Conservation (phyloP, 2,329 filamentous ascomycete species). For the Fusarium verrucosum region DNA sequence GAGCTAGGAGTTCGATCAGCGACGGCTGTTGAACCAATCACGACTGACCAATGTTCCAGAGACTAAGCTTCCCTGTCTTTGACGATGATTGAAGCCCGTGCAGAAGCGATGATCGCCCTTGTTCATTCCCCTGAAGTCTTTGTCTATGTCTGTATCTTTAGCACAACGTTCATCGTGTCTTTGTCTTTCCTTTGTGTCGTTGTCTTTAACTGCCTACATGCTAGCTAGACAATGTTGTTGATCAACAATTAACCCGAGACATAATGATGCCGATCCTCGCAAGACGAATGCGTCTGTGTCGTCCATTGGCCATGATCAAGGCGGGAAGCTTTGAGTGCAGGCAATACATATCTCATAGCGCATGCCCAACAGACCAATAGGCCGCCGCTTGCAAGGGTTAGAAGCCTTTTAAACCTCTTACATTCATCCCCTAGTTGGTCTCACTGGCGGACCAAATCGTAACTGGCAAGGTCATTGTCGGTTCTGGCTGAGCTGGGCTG, state of each 20-base stretch:
- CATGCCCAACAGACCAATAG: constrained; percentile 20
- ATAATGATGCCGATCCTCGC: neutral
- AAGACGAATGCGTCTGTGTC: constrained; percentile 12
- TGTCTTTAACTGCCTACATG: too few relatives aligned
- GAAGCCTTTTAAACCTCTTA: constrained; percentile 25
- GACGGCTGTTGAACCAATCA: constrained; percentile 21
- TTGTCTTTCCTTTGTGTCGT: constrained; percentile 5
- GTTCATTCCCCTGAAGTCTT: constrained; percentile 26
- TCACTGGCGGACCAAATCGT: constrained; percentile 23
- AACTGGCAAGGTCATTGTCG: constrained; percentile 16
- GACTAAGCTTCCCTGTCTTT: constrained; percentile 17
- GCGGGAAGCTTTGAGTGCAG: constrained; percentile 18
- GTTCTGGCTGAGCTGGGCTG: constrained; percentile 19
- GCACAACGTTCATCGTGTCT: constrained; percentile 10
- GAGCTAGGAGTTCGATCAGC: constrained; percentile 10
- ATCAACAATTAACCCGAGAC: neutral
- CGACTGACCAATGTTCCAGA: neutral
- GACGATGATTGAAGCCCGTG: neutral
- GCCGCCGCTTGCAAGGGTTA: constrained; percentile 25
- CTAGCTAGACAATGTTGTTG: neutral
- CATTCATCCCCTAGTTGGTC: constrained; percentile 21
- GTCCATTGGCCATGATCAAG: constrained; percentile 20
- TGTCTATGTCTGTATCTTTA: constrained; percentile 16
- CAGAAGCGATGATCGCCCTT: constrained; percentile 8
- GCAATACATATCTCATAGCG: constrained; percentile 26